A percentile compares a stretch with the other conserved stretches of the same genome.
Evolutionary conservation across 2,329 filamentous ascomycete species (phyloP).

Genomic region (Immersiporthe knoxdaviesiana): DNA sequence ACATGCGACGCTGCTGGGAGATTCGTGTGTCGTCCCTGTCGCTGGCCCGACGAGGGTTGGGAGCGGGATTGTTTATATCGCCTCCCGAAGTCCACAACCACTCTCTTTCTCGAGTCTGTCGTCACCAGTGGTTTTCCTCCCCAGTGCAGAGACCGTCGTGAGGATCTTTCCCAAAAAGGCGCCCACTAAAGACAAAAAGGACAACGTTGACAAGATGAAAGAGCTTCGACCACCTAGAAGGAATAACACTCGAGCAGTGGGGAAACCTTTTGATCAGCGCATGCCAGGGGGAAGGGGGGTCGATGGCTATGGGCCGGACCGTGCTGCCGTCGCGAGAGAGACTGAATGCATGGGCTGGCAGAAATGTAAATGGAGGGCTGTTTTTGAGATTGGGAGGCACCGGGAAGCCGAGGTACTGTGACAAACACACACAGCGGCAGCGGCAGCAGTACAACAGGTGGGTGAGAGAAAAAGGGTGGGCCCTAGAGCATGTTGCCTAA

Average conservation of each 20-base stretch:
- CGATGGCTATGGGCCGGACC: background rate
- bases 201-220: background rate
- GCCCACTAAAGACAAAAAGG: background rate
- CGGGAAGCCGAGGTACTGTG: background rate
- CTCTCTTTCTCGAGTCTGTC: background rate
- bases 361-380: background rate
- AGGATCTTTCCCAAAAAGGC: background rate
- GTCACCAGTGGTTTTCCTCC: background rate
- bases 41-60: background rate
- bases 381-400: background rate
- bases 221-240: background rate
- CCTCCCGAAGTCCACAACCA: background rate
- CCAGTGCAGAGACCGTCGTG: background rate
- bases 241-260: background rate
- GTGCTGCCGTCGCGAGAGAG: conserved; percentile 3
- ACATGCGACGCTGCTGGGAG: background rate
- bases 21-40: background rate
- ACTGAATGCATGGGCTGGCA: background rate
- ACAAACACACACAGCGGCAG: background rate
- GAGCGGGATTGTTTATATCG: background rate
- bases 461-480: background rate
- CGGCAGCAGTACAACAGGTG: background rate
- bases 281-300: background rate
- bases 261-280: background rate
- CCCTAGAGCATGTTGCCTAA: background rate